Conservation (phyloP, 2,329 filamentous ascomycete species). For the Fusarium siculi region DNA sequence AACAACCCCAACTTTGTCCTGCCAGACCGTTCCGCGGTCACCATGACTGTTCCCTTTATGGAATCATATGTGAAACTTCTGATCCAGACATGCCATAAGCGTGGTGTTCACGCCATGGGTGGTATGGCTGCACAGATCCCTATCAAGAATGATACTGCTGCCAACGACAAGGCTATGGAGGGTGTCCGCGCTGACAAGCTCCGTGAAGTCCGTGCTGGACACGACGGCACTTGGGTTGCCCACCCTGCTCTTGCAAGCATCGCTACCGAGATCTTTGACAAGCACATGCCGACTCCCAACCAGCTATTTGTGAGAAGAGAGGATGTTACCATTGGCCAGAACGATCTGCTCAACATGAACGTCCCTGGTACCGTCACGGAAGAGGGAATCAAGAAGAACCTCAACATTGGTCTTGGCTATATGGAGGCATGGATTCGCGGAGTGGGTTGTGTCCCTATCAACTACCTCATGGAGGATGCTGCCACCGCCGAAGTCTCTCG, state of each 20-base stretch:
- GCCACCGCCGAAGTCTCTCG: conserved; percentile 96
- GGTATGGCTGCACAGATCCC: conserved; percentile 99
- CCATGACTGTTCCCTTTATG: conserved; percentile 99
- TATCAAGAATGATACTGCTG: conserved; percentile 91
- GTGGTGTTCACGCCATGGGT: conserved; percentile 98
- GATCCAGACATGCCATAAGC: conserved; percentile 97
- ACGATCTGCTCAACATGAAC: conserved; percentile 98
- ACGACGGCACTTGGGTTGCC: conserved; percentile 97
- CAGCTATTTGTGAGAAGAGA: conserved; percentile 92
- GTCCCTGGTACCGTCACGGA: conserved; percentile 92
- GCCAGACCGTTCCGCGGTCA: conserved; percentile 89
- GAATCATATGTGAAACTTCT: conserved; percentile 93
- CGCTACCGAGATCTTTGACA: conserved; percentile 93
- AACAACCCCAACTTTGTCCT: conserved; percentile 93
- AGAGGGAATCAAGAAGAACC: conserved; percentile 95
- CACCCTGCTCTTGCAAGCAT: conserved; percentile 92
- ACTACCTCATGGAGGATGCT: conserved; percentile 98
- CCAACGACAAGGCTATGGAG: conserved; percentile 95
- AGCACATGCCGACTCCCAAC: conserved; percentile 98
- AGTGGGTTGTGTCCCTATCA: conserved; percentile 95
- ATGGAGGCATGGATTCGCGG: conserved; percentile 99
- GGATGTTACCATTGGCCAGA: conserved; percentile 85
- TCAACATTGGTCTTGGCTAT: conserved; percentile 95
- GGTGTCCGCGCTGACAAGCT: conserved; percentile 94
- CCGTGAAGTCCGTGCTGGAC: conserved; percentile 91